Base-by-base conservation (phyloP, 1,139 yeast species). In the Yamadazyma jaroonii region DNA sequence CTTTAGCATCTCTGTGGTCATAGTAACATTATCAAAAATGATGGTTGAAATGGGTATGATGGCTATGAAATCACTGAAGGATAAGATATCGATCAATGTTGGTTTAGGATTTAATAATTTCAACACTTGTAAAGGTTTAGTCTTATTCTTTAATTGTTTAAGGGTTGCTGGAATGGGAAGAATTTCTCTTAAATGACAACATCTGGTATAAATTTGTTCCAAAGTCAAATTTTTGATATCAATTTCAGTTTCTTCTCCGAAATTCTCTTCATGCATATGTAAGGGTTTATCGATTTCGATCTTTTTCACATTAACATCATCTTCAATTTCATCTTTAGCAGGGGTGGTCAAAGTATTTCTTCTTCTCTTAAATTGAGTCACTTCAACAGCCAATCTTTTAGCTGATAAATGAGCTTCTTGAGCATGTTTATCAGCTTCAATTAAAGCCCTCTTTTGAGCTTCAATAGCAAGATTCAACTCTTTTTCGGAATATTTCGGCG, bases 121-220 rank as follows among this genome's bases (percentile, higher is more conserved):
- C 44, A 90, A 64, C 6, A 82, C 82, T 41, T 83, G 85, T 35
- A 90, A 64, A 1, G 96, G 96, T 31, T 81, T 75, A 1, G 80
- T 60, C 52, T 86, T 86, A 43, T 81, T 81, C 53, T 84, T 85
- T 42, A 90, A 72, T 57, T 90, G 97, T 52, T 83, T 84, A 50
- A 88, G 59, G 0, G 95, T 88, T 0, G 96, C 95, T 1, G 96
- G 95, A 42, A 90, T 89, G 1, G 97, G 97, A 46, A 90, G 62
- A 38, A 90, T 90, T 53, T 90, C 97, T 38, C 97, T 72, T 44
- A 90, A 67, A 61, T 90, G 97, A 54, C 97, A 90, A 57, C 97
- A 89, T 47, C 97, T 68, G 0, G 97, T 87, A 58, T 90, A 90
- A 11, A 90, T 67, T 30, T 81, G 77, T 50, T 86, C 95, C 40